Evolutionary conservation across 371 early-diverging fungal genomes (phyloP).

Genomic region (Choanephora cucurbitarum): DNA sequence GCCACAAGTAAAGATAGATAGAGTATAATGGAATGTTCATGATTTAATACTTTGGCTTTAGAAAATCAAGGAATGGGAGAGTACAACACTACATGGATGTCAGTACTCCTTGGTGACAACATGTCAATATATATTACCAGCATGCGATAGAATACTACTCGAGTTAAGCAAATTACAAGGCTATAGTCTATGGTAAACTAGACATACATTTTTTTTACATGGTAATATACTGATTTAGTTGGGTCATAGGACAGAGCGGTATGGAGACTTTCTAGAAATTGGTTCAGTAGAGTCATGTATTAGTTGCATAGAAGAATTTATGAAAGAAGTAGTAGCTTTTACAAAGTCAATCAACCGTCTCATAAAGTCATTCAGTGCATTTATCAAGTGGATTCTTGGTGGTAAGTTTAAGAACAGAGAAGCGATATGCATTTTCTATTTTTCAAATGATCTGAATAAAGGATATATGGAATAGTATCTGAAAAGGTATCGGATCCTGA

Average conservation of each 20-base stretch:
- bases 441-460: no score
- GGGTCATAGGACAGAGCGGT: conserved; percentile 18
- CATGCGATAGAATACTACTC: conserved; percentile 21
- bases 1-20: conserved; percentile 15
- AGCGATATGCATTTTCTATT: no score
- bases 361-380: conserved; percentile 17
- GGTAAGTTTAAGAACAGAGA: conserved; percentile 6
- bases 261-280: conserved; percentile 18
- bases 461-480: conserved; percentile 9
- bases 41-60: background rate
- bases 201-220: background rate
- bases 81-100: conserved; percentile 9
- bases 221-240: background rate
- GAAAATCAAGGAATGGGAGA: conserved; percentile 25
- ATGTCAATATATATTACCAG: conserved; percentile 21
- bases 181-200: conserved; percentile 25
- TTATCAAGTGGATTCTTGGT: conserved; percentile 20
- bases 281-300: conserved; percentile 15
- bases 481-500: conserved; percentile 10
- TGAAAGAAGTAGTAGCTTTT: conserved; percentile 5
- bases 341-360: conserved; percentile 2
- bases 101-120: conserved; percentile 7
- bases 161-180: conserved; percentile 18
- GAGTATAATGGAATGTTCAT: background rate
- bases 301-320: background rate